Evolutionary conservation across 2,329 filamentous ascomycete genomes (phyloP).

Genomic region (Fusarium phyllophilum): DNA sequence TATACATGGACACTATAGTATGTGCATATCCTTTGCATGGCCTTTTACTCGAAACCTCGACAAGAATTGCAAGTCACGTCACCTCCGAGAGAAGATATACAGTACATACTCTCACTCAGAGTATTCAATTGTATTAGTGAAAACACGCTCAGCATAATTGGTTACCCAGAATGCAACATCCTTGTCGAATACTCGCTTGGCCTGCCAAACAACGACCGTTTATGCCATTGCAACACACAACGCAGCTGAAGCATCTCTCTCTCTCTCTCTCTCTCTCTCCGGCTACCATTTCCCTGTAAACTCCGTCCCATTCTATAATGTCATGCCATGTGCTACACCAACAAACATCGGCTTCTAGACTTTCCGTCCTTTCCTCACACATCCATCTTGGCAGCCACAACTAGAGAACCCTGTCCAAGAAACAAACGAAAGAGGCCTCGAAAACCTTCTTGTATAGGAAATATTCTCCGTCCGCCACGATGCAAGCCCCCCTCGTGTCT

Average conservation of each 20-base stretch:
- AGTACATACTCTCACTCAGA: background rate
- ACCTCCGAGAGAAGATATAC: background rate
- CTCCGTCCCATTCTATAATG: background rate
- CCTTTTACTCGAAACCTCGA: background rate
- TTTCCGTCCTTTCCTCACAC: background rate
- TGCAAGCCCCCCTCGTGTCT: slow-evolving; percentile 21
- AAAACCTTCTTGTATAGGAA: slow-evolving; percentile 1
- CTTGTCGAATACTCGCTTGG: slow-evolving; percentile 38
- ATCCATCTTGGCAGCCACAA: slow-evolving; percentile 19
- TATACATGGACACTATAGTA: background rate
- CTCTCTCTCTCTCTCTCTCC: background rate
- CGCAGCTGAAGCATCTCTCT: slow-evolving; percentile 3
- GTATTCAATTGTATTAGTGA: slow-evolving; percentile 26
- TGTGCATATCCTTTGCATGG: slow-evolving; percentile 1
- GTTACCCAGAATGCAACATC: slow-evolving; percentile 31
- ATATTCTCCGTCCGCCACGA: slow-evolving; percentile 16
- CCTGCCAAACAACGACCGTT: slow-evolving; percentile 38
- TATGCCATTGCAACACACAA: slow-evolving; percentile 8
- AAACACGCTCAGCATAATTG: slow-evolving; percentile 31
- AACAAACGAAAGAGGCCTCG: slow-evolving; percentile 7
- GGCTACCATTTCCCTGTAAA: slow-evolving; percentile 17
- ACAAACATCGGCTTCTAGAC: background rate
- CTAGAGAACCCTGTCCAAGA: background rate
- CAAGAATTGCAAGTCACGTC: slow-evolving; percentile 19
- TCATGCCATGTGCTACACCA: slow-evolving; percentile 8